phyloP scores from a whole-genome alignment of 1,139 yeast species.

The Geotrichum carabidarum region DNA sequence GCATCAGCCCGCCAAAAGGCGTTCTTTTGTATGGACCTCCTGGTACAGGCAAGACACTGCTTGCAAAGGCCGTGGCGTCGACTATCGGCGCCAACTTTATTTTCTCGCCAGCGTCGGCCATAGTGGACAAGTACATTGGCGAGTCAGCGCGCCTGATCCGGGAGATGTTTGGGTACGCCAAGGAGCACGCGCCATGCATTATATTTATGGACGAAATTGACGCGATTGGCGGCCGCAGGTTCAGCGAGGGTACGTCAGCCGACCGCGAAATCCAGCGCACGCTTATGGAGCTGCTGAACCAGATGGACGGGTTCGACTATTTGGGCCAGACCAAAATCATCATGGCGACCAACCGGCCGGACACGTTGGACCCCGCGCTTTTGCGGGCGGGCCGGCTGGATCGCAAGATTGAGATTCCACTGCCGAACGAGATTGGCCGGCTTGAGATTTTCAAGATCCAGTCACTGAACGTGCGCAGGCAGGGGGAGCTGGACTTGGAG shows the following conservation, averaged over 20 bases:
- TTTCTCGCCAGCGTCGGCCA: constrained; percentile 96
- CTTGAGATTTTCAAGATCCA: constrained; percentile 93
- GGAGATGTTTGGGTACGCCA: constrained; percentile 98
- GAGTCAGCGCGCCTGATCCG: constrained; percentile 95
- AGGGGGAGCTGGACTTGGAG: constrained; percentile 95
- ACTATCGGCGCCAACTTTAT: constrained; percentile 97
- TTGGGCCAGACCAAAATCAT: constrained; percentile 96
- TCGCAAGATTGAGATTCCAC: constrained; percentile 90
- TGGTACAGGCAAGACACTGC: constrained; percentile 93
- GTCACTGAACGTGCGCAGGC: constrained; percentile 76
- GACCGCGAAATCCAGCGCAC: constrained; percentile 99
- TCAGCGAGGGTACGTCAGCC: constrained; percentile 97
- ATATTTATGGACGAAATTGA: constrained; percentile 99
- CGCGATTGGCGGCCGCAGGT: constrained; percentile 98
- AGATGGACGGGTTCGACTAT: constrained; percentile 98
- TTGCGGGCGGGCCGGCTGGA: constrained; percentile 98
- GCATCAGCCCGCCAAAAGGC: constrained; percentile 97
- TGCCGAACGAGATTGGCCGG: constrained; percentile 96
- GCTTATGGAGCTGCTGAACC: constrained; percentile 93
- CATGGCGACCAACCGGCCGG: constrained; percentile 99
- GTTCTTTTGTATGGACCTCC: constrained; percentile 98
- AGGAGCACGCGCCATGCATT: constrained; percentile 97
- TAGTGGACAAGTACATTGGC: constrained; percentile 97
- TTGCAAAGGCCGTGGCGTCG: constrained; percentile 98
- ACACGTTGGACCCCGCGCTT: constrained; percentile 97